Evolutionary conservation across 106 monocot genomes (phyloP).

Genomic region (Narthecium ossifragum): DNA sequence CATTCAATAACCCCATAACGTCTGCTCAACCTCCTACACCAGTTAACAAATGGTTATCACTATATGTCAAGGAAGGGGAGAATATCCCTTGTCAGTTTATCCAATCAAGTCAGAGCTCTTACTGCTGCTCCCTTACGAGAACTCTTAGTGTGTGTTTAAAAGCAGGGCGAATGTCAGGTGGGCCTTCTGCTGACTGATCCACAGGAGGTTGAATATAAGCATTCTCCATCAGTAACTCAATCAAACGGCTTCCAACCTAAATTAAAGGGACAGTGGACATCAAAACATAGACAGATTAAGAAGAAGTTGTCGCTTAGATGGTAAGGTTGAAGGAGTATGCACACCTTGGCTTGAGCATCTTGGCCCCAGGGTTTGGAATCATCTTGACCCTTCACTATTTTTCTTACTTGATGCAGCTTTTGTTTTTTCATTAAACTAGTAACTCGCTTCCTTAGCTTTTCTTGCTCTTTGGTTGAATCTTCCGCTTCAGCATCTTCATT

Average conservation of each 20-base stretch:
- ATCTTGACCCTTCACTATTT: slow-evolving; percentile 74
- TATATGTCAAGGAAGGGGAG: too few species aligned
- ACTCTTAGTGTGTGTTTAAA: slow-evolving; percentile 59
- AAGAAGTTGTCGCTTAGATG: neutral
- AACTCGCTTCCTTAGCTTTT: slow-evolving; percentile 71
- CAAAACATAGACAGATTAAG: neutral
- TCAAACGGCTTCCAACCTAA: slow-evolving; percentile 93
- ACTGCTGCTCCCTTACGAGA: slow-evolving; percentile 44
- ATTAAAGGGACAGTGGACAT: neutral
- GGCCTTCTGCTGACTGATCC: slow-evolving; percentile 61
- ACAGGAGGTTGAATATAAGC: slow-evolving; percentile 90
- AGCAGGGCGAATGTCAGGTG: slow-evolving; percentile 90
- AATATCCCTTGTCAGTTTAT: too few species aligned
- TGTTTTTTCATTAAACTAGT: slow-evolving; percentile 80
- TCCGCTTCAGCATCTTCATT: slow-evolving; percentile 26
- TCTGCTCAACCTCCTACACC: slow-evolving; percentile 46
- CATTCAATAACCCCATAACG: slow-evolving; percentile 96
- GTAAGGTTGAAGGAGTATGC: neutral
- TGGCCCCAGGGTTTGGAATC: slow-evolving; percentile 69
- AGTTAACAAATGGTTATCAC: neutral
- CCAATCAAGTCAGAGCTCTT: too few species aligned
- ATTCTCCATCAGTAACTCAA: slow-evolving; percentile 78
- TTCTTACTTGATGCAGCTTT: slow-evolving; percentile 57
- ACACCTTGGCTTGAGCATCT: slow-evolving; percentile 78
- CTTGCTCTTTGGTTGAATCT: slow-evolving; percentile 42